These are phyloP conservation scores for Candida patagonica DNA, from an alignment of 805 yeast genomes.

Conservation along the genomic window DNA sequence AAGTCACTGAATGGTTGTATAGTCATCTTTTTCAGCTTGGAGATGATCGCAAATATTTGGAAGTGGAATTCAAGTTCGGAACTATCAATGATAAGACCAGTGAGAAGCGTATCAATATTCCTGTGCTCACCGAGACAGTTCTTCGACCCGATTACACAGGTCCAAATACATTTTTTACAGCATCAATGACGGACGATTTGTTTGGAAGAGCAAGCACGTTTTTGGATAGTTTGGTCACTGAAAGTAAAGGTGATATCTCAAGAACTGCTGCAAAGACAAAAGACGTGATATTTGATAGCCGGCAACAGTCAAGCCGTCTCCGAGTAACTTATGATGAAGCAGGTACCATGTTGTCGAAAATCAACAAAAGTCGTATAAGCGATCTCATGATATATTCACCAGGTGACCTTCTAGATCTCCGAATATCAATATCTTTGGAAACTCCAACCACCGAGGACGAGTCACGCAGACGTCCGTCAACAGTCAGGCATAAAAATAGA, in stretches of 20 bases:
- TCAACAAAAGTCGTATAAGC: conserved; percentile 65
- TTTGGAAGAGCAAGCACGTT: conserved; percentile 16
- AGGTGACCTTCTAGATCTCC: conserved; percentile 63
- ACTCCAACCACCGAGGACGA: conserved; percentile 40
- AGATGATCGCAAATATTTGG: conserved; percentile 26
- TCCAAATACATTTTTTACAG: conserved; percentile 21
- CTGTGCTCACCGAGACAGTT: conserved; percentile 26
- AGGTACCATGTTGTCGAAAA: conserved; percentile 41
- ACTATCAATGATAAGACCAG: conserved; percentile 20
- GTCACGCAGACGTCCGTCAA: conserved; percentile 36
- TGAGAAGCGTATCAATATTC: conserved; percentile 23
- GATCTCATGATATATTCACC: conserved; percentile 68
- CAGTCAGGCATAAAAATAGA: conserved; percentile 64
- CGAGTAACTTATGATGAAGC: conserved; percentile 24
- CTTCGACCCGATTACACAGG: conserved; percentile 22
- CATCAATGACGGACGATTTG: conserved; percentile 22
- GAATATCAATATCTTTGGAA: conserved; percentile 71
- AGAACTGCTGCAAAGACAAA: conserved; percentile 7
- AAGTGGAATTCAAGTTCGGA: conserved; percentile 38
- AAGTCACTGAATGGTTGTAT: conserved; percentile 83
- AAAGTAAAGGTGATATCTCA: conserved; percentile 4
- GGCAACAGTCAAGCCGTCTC: conserved; percentile 14
- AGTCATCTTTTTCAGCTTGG: conserved; percentile 47
- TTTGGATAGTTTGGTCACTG: conserved; percentile 17
- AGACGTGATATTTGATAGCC: conserved; percentile 11